Percentiles rank a stretch among this genome's conserved stretches.
phyloP scores from a whole-genome alignment of 306 rosid species.

The Prunus mira region DNA sequence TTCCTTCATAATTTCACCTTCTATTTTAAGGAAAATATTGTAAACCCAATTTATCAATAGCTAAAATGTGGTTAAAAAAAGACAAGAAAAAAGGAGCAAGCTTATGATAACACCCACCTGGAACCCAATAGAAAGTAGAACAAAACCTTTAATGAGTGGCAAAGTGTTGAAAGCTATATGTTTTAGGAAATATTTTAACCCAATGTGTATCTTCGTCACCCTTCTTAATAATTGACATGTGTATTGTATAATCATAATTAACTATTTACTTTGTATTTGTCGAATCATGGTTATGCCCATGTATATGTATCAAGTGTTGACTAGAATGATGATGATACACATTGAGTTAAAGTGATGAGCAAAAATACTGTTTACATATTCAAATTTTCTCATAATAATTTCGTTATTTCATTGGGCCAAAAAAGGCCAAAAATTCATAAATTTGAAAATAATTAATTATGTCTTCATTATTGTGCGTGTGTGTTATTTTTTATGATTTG shows the following conservation, averaged over 20 bases:
- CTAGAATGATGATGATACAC: no score
- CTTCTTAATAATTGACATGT: no score
- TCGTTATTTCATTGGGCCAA: no score
- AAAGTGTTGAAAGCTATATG: neutral
- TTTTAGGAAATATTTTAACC: neutral
- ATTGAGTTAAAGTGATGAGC: rapidly evolving
- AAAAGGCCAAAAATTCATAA: neutral
- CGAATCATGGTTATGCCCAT: no score
- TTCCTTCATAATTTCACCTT: neutral
- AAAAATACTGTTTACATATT: neutral
- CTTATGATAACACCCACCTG: neutral
- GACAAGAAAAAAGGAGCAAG: neutral
- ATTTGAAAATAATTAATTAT: neutral
- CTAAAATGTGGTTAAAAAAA: neutral
- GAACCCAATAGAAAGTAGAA: neutral
- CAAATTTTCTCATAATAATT: neutral
- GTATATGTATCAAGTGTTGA: no score
- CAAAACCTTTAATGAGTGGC: neutral
- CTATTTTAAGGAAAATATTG: no score
- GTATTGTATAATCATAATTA: no score
- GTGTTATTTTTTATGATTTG: neutral
- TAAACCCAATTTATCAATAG: neutral
- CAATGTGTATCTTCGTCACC: no score
- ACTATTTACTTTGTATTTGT: no score
- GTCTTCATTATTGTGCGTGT: neutral